phyloP scores from a whole-genome alignment of 2,329 filamentous ascomycete species.

The Diaporthe helianthi region DNA sequence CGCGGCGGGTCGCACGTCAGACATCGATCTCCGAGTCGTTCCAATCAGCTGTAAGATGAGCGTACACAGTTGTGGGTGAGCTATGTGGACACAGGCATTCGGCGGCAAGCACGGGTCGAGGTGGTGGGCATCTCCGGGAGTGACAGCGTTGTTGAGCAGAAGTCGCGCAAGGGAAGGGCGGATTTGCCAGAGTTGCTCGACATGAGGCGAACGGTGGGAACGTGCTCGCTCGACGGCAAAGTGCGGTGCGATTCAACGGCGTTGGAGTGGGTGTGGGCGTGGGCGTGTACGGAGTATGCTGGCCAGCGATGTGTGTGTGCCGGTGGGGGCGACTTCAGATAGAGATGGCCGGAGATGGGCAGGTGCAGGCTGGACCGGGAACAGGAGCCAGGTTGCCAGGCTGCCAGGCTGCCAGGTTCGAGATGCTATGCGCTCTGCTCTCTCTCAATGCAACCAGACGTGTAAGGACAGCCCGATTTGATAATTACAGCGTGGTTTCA shows the following conservation, averaged over 20 bases:
- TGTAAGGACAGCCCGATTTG: conserved; percentile 20
- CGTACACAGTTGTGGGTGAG: not conserved
- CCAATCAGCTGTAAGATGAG: not conserved
- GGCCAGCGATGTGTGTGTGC: not conserved
- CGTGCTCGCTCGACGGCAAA: conserved; percentile 4
- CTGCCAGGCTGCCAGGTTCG: not conserved
- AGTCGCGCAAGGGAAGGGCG: conserved; percentile 9
- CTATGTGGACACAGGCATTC: conserved; percentile 2
- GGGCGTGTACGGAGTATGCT: too few species aligned
- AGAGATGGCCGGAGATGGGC: conserved; percentile 20
- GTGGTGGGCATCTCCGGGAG: not conserved
- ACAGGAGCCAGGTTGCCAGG: too few species aligned
- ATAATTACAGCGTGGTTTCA: conserved; percentile 27
- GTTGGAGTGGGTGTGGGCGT: not conserved
- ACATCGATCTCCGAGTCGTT: not conserved
- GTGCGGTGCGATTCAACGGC: not conserved
- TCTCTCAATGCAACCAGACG: conserved; percentile 10
- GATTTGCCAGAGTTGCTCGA: conserved; percentile 17
- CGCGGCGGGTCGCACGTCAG: not conserved
- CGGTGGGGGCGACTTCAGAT: too few species aligned
- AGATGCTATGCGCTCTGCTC: not conserved
- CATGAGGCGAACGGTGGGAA: conserved; percentile 24
- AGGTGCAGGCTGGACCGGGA: not conserved
- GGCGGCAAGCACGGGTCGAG: conserved; percentile 13
- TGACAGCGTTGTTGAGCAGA: not conserved